Conservation (phyloP, 345 rosid genomes). For the Eucalyptus paniculata region DNA sequence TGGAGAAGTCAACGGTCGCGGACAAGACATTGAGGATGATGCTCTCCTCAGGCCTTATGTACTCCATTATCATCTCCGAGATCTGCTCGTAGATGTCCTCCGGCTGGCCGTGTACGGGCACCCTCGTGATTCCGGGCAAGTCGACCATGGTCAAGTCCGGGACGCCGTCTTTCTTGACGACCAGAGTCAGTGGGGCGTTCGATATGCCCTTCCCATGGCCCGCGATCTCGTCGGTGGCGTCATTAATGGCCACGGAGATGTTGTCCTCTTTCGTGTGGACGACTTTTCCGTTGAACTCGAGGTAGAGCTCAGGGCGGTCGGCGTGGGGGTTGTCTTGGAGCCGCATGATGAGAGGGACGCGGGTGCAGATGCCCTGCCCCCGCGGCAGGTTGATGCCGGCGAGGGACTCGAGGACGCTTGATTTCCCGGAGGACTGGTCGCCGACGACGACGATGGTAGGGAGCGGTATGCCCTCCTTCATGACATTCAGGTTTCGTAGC, state of each 20-base stretch:
- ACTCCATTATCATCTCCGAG: slow-evolving; percentile 20
- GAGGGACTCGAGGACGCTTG: slow-evolving; percentile 39
- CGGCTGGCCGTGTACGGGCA: slow-evolving; percentile 40
- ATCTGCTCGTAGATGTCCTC: slow-evolving; percentile 37
- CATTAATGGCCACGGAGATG: slow-evolving; percentile 9
- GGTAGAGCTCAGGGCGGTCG: not conserved
- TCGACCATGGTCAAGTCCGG: slow-evolving; percentile 48
- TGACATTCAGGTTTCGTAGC: slow-evolving; percentile 25
- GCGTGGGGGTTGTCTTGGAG: not conserved
- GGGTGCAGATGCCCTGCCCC: not conserved
- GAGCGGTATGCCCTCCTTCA: slow-evolving; percentile 36
- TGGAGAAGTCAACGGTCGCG: slow-evolving; percentile 25
- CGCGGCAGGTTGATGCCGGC: slow-evolving; percentile 18
- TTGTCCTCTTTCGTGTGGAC: slow-evolving; percentile 1
- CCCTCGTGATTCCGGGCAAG: slow-evolving; percentile 49
- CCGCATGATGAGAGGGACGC: not conserved
- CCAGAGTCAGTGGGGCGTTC: slow-evolving; percentile 21
- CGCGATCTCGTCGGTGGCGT: slow-evolving; percentile 27
- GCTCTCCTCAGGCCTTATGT: slow-evolving; percentile 28
- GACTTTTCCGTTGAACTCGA: not conserved
- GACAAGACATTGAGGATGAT: slow-evolving; percentile 36
- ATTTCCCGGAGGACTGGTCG: slow-evolving; percentile 45
- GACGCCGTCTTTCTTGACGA: slow-evolving; percentile 25
- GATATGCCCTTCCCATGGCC: slow-evolving; percentile 35
- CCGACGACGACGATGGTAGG: slow-evolving; percentile 54